These are phyloP conservation scores for Quercus bicolor DNA, from an alignment of 306 rosid genomes.

Conservation along the genomic window DNA sequence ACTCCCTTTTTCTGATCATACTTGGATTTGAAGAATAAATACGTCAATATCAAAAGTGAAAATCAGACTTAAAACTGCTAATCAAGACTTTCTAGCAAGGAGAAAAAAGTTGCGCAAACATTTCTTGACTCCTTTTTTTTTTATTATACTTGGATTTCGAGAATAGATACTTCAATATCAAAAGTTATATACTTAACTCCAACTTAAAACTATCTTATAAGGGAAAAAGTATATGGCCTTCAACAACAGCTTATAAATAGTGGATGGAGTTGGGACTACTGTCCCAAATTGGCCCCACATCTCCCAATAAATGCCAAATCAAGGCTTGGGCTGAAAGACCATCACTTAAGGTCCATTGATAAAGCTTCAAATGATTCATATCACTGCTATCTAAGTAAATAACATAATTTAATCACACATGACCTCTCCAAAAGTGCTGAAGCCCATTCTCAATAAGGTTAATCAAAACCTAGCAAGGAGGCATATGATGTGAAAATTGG, in stretches of 20 bases:
- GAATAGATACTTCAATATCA: slow-evolving; percentile 1
- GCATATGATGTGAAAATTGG: no score
- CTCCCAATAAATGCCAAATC: no score
- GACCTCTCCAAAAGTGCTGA: no score
- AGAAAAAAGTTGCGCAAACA: neutral
- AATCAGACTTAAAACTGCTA: neutral
- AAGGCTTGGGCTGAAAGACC: no score
- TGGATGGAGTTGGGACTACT: neutral
- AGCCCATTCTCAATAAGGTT: no score
- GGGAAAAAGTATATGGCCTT: neutral
- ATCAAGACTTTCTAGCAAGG: neutral
- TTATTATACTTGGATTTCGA: neutral
- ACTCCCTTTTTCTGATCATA: neutral
- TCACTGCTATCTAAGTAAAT: no score
- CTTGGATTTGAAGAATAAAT: slow-evolving; percentile 9
- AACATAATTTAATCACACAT: no score
- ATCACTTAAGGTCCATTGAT: no score
- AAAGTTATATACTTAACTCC: neutral
- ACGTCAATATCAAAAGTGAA: neutral
- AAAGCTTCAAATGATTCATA: no score
- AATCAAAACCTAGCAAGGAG: no score
- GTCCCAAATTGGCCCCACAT: no score
- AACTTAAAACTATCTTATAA: neutral
- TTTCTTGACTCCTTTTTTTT: neutral
- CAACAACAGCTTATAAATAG: neutral